Base-by-base conservation (phyloP, 1,284 basidiomycete genomes). In the Sutorius eximius region DNA sequence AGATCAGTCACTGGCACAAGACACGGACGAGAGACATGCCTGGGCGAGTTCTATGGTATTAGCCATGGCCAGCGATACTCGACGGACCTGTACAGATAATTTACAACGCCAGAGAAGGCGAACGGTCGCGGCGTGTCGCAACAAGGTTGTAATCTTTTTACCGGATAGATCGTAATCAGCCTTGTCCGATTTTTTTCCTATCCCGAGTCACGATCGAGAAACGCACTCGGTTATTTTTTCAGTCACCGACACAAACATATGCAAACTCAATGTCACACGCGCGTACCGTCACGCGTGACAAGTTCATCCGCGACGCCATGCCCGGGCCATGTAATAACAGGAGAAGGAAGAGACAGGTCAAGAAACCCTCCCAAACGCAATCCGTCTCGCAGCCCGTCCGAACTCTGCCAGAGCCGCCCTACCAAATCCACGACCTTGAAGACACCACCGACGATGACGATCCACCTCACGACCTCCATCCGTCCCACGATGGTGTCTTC, bases 41-140 rank as follows among this genome's bases (percentile, higher is more conserved):
- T 83, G 81, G 11, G 79, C 78, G 33, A 82, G 71, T 64, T 82
- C 81, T 58, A 82, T 76, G 47, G 81, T 82, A 64, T 78, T 77
- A 36, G 81, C 76, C 79, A 81, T 82, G 52, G 38, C 58, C 57
- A 49, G 44, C 20, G 60, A 61, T 27, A 30, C 40, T 38, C 16
- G 58, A 45, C 60, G 55, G 20, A 46, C 46, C 45, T 51, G 61
- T 57, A 61, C 59, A 56, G 45, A 53, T 67, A 65, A 60, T 49
- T 63, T 72, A 71, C 69, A 69, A 37, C 69, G 69, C 71, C 71
- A 57, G 47, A 52, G 34, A 44, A 43, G 69, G 71, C 71, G 70
- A 46, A 51, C 37, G 13, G 58, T 53, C 41, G 64, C 37, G 45
- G 54, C 45, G 54, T 44, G 32, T 59, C 59, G 65, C 56, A 71